Conservation (phyloP, 176 grass and related monocot species). For the Eleusine indica region DNA sequence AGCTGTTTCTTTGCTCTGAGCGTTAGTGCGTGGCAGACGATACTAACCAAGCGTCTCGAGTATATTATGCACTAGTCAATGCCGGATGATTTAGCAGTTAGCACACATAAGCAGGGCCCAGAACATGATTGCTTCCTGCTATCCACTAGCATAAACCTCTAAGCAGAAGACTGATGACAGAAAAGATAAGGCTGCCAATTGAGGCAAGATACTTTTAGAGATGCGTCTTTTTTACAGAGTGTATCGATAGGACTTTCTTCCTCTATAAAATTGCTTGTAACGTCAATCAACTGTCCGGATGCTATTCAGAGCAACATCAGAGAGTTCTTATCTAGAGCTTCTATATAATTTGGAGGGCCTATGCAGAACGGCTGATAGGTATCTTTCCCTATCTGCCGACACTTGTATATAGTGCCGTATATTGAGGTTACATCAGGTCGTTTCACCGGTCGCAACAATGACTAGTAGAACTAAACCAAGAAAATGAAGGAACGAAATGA, state of each 20-base stretch:
- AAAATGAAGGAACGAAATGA: constrained; percentile 30
- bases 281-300: constrained; percentile 25
- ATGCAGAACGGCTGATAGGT: constrained; percentile 16
- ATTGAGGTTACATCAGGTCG: constrained; percentile 36
- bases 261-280: background rate
- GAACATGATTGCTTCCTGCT: constrained; percentile 26
- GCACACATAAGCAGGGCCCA: constrained; percentile 40
- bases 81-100: background rate
- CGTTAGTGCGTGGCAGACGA: background rate
- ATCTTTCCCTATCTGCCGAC: constrained; percentile 49
- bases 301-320: constrained; percentile 7
- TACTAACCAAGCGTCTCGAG: constrained; percentile 26
- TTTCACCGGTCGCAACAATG: constrained; percentile 36
- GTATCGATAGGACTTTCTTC: background rate
- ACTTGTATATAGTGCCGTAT: constrained; percentile 34
- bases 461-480: constrained; percentile 21
- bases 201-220: background rate
- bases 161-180: constrained; percentile 7
- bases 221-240: background rate
- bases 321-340: background rate
- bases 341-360: constrained; percentile 10
- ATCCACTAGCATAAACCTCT: constrained; percentile 27
- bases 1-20: constrained; percentile 19
- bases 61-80: constrained; percentile 6
- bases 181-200: constrained; percentile 25